Base-by-base conservation (phyloP, 768 basidiomycete genomes). In the Polyporus arcularius region DNA sequence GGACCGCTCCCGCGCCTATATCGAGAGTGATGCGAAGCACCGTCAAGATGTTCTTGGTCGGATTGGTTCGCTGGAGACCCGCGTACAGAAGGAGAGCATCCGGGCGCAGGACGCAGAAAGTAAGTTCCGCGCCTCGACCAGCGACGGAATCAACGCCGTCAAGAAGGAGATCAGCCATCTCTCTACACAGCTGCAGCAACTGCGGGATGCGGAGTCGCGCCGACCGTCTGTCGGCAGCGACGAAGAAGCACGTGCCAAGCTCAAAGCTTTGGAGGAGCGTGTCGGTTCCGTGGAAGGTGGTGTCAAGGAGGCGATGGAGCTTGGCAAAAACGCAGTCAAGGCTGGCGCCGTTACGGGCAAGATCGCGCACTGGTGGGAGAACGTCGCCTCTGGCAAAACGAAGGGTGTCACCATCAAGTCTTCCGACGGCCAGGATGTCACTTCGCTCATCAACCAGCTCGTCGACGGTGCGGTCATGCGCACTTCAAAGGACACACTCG, bases 401-500 rank as follows among this genome's bases (percentile, higher is more conserved):
- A 63, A 55, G 10, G 61, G 62, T 26, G 61, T 62, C 35, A 85
- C 76, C 32, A 87, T 93, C 79, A 90, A 87, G 71, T 85, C 88
- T 1, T 74, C 83, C 16, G 89, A 91, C 58, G 93, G 93, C 0
- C 84, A 88, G 59, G 93, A 89, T 64, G 72, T 87, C 26, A 87
- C 89, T 0, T 76, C 80, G 12, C 78, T 94, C 60, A 87, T 98
- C 62, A 79, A 80, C 31, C 79, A 85, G 35, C 80, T 97, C 51
- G 90, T 98, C 68, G 87, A 94, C 60, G 76, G 82, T 14, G 89
- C 92, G 0, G 83, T 96, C 4, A 78, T 84, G 14, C 80, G 77
- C 18, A 83, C 84, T 60, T 82, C 85, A 41, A 93, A 92, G 72
- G 96, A 98, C 70, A 79, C 75, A n/a, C 73, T 97, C 41, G 92